Conservation (phyloP, 169 alveolate species). For the Theileria sp. region DNA sequence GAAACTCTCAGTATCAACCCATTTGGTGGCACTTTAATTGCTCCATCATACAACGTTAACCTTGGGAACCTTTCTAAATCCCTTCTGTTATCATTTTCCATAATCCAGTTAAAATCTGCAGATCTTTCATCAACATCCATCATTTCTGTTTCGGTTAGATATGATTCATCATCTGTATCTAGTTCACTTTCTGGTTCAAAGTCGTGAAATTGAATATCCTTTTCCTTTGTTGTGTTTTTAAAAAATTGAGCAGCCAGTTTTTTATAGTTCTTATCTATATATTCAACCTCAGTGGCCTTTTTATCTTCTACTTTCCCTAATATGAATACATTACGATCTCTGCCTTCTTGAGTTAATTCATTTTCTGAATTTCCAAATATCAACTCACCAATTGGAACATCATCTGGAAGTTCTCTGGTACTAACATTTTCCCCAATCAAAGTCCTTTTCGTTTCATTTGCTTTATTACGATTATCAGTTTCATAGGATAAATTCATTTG, state of each 20-base stretch:
- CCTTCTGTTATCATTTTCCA: background rate
- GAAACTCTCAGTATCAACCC: conserved; percentile 49
- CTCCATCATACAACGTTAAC: conserved; percentile 44
- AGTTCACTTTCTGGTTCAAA: conserved; percentile 12
- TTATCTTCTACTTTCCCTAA: background rate
- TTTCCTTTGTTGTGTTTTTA: conserved; percentile 1
- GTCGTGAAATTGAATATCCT: conserved; percentile 16
- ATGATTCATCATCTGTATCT: background rate
- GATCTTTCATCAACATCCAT: background rate
- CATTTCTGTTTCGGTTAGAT: background rate
- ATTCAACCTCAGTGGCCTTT: conserved; percentile 7
- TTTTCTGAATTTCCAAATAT: background rate
- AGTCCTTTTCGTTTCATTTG: background rate
- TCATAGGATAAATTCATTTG: background rate
- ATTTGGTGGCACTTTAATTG: conserved; percentile 36
- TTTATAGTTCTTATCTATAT: background rate
- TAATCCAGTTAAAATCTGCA: conserved; percentile 1
- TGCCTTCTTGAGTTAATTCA: background rate
- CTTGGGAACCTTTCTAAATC: conserved; percentile 35
- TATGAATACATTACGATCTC: background rate
- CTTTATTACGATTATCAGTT: background rate
- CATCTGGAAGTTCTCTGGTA: conserved; percentile 13
- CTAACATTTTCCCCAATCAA: background rate
- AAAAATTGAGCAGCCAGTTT: background rate
- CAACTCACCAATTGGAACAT: conserved; percentile 15